phyloP scores from a whole-genome alignment of 2,329 filamentous ascomycete genomes.

The Alternaria gaisen region DNA sequence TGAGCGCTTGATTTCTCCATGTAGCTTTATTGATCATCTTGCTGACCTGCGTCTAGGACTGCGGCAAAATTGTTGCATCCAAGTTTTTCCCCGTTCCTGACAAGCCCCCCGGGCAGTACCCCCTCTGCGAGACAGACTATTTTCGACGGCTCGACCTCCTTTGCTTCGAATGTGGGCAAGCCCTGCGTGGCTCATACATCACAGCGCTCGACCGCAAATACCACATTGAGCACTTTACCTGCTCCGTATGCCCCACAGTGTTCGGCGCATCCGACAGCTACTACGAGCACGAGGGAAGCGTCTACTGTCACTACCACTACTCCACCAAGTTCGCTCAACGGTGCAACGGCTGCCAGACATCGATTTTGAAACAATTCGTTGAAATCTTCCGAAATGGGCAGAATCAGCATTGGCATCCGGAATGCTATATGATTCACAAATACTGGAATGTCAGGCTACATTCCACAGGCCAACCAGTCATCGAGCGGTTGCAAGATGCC shows the following conservation, averaged over 20 bases:
- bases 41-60: slow-evolving; percentile 70
- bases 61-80: slow-evolving; percentile 93
- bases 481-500: slow-evolving; percentile 43
- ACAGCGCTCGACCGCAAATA: slow-evolving; percentile 98
- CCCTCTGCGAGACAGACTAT: slow-evolving; percentile 96
- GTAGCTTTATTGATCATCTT: background rate
- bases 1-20: background rate
- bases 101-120: slow-evolving; percentile 88
- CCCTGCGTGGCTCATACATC: slow-evolving; percentile 95
- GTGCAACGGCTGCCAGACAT: slow-evolving; percentile 95
- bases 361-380: slow-evolving; percentile 98
- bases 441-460: slow-evolving; percentile 96
- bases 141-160: slow-evolving; percentile 90
- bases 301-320: slow-evolving; percentile 99
- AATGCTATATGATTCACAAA: slow-evolving; percentile 99
- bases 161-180: slow-evolving; percentile 90
- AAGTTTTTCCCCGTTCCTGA: slow-evolving; percentile 99
- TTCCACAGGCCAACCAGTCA: slow-evolving; percentile 52
- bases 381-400: slow-evolving; percentile 98
- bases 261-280: slow-evolving; percentile 98
- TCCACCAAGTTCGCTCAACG: slow-evolving; percentile 96
- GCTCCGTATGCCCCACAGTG: slow-evolving; percentile 95
- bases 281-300: slow-evolving; percentile 95
- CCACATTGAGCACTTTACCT: slow-evolving; percentile 97
- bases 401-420: slow-evolving; percentile 99